phyloP scores from a whole-genome alignment of 768 basidiomycete genomes.

The Tylopilus balloui region DNA sequence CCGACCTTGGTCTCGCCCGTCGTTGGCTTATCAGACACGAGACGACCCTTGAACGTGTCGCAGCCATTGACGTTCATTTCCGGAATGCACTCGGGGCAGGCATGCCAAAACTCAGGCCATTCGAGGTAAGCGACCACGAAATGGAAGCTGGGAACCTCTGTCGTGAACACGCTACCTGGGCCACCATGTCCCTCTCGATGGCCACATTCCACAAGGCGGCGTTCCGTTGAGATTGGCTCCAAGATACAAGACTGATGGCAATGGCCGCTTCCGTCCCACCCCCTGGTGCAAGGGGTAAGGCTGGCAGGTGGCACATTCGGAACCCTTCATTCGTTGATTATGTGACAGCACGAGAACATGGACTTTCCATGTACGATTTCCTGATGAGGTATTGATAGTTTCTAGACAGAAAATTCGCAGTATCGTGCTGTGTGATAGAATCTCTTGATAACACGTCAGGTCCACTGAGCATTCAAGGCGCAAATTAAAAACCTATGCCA shows the following conservation, averaged over 20 bases:
- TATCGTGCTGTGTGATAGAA: slow-evolving; percentile 6
- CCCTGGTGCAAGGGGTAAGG: neutral
- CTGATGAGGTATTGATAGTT: slow-evolving; percentile 7
- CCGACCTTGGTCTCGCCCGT: slow-evolving; percentile 10
- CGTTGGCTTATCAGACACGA: slow-evolving; percentile 14
- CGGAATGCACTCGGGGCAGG: slow-evolving; percentile 9
- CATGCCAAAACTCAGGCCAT: slow-evolving; percentile 1
- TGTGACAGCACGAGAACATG: slow-evolving; percentile 3
- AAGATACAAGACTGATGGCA: neutral
- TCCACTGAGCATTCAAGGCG: neutral
- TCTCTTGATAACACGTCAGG: slow-evolving; percentile 12
- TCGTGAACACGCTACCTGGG: slow-evolving; percentile 4
- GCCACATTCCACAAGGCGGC: slow-evolving; percentile 2
- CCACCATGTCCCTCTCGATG: slow-evolving; percentile 4
- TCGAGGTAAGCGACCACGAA: slow-evolving; percentile 5
- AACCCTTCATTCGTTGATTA: neutral
- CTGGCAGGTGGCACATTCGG: slow-evolving; percentile 1
- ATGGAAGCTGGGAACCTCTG: slow-evolving; percentile 15
- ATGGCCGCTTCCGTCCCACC: neutral
- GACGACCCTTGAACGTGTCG: slow-evolving; percentile 25
- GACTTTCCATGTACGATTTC: neutral
- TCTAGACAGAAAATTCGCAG: slow-evolving; percentile 19
- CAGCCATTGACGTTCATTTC: slow-evolving; percentile 18
- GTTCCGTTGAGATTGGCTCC: neutral
- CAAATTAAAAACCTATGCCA: slow-evolving; percentile 23